phyloP scores from a whole-genome alignment of 768 basidiomycete genomes.

The Pulveroboletus ravenelii region DNA sequence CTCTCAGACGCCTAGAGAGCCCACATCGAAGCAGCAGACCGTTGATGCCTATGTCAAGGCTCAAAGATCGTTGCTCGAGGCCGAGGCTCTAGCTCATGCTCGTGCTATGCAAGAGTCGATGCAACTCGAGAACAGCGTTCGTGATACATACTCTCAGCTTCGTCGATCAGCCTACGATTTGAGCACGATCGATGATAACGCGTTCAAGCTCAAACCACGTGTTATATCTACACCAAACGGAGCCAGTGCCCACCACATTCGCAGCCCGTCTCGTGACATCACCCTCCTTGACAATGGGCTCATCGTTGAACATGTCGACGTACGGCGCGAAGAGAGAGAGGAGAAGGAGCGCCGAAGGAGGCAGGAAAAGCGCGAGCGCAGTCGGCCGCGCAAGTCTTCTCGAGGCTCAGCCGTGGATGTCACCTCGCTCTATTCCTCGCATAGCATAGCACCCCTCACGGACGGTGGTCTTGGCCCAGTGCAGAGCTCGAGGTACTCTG shows the following conservation, averaged over 20 bases:
- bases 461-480: slow-evolving; percentile 55
- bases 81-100: slow-evolving; percentile 74
- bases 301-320: slow-evolving; percentile 84
- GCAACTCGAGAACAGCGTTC: slow-evolving; percentile 69
- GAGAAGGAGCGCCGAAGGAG: slow-evolving; percentile 64
- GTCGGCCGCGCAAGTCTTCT: slow-evolving; percentile 65
- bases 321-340: slow-evolving; percentile 74
- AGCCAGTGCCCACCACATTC: slow-evolving; percentile 34
- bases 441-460: slow-evolving; percentile 49
- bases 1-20: slow-evolving; percentile 82
- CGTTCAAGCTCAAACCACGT: slow-evolving; percentile 67
- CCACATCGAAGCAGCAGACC: slow-evolving; percentile 77
- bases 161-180: slow-evolving; percentile 75
- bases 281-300: slow-evolving; percentile 84
- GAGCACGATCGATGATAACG: slow-evolving; percentile 46
- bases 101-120: slow-evolving; percentile 76
- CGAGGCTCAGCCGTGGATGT: slow-evolving; percentile 67
- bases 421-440: slow-evolving; percentile 65
- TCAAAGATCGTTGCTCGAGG: slow-evolving; percentile 76
- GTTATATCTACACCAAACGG: slow-evolving; percentile 33
- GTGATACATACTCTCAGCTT: slow-evolving; percentile 75
- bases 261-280: slow-evolving; percentile 62
- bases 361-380: slow-evolving; percentile 58
- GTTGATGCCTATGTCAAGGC: slow-evolving; percentile 77
- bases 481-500: slow-evolving; percentile 59